Evolutionary conservation across 768 basidiomycete genomes (phyloP).

Genomic region (Butyriboletus loyo): DNA sequence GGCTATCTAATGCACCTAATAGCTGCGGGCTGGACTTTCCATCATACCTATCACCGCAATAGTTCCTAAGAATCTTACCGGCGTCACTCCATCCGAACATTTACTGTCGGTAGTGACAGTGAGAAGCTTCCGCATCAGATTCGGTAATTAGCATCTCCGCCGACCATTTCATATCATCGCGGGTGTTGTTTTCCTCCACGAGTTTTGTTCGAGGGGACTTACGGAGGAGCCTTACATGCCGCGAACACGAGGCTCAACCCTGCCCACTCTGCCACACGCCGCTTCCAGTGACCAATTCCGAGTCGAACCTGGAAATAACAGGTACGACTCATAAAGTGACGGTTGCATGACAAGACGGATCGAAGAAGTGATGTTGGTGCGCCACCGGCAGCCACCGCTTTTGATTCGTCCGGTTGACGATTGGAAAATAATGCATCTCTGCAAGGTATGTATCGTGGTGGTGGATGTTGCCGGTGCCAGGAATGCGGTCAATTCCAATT

Average conservation of each 20-base stretch:
- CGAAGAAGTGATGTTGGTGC: neutral
- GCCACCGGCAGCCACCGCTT: neutral
- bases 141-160: slow-evolving; percentile 10
- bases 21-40: neutral
- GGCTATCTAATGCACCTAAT: neutral
- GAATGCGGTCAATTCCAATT: neutral
- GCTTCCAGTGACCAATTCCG: neutral
- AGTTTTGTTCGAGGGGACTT: neutral
- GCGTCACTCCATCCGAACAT: slow-evolving; percentile 7
- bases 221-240: neutral
- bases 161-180: neutral
- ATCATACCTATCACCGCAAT: neutral
- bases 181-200: neutral
- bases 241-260: neutral
- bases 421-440: neutral
- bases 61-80: slow-evolving; percentile 1
- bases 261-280: neutral
- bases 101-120: neutral
- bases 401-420: neutral
- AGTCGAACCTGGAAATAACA: neutral
- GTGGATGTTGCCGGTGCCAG: neutral
- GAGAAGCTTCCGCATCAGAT: slow-evolving; percentile 4
- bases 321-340: neutral
- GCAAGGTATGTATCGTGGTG: neutral
- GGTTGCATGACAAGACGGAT: neutral